Conservation (phyloP, 257 asterid species). For the Perilla frutescens region DNA sequence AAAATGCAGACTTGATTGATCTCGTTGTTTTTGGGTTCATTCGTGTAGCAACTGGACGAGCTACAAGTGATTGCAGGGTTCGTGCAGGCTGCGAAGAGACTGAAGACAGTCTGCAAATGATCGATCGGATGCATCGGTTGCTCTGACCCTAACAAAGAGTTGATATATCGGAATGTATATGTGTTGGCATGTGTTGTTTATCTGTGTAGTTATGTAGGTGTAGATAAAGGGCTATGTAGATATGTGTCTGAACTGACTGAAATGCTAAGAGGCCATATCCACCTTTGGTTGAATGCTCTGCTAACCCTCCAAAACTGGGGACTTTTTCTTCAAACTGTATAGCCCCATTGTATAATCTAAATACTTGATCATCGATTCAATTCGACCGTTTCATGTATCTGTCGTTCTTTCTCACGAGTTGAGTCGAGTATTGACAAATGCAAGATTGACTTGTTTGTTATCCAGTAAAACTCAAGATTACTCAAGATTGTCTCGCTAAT, state of each 20-base stretch:
- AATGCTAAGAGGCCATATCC: constrained; percentile 15
- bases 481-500: too few relatives aligned
- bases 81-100: constrained; percentile 86
- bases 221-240: constrained; percentile 14
- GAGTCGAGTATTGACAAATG: too few relatives aligned
- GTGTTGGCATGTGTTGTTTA: neutral
- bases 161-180: constrained; percentile 12
- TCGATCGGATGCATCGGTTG: neutral
- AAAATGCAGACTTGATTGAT: too few relatives aligned
- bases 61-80: constrained; percentile 81
- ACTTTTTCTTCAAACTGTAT: constrained; percentile 8
- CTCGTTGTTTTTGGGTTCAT: neutral
- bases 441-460: too few relatives aligned
- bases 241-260: neutral
- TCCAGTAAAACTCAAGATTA: too few relatives aligned
- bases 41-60: constrained; percentile 88
- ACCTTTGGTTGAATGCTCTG: constrained; percentile 7
- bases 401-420: neutral
- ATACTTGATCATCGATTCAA: neutral
- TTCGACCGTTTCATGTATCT: neutral
- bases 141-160: constrained; percentile 15
- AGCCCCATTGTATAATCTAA: constrained; percentile 1
- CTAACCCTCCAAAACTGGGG: constrained; percentile 17
- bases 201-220: neutral
- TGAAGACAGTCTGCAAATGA: constrained; percentile 75